Base-by-base conservation (phyloP, 164 flowering plant genomes). In the Berberis vulgaris region DNA sequence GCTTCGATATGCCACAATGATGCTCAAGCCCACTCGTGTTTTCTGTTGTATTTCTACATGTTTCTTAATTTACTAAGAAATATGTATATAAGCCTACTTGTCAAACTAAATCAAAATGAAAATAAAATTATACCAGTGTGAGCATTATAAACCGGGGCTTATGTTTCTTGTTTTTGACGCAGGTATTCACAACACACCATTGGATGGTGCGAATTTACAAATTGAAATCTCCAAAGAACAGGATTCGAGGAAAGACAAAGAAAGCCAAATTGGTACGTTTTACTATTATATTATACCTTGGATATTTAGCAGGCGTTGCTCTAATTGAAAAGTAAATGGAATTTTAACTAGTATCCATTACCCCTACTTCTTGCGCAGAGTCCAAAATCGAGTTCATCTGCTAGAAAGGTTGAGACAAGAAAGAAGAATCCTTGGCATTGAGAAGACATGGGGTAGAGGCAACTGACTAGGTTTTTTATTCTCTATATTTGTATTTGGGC, bases 191-290 rank as follows among this genome's bases (percentile, higher is more conserved):
- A 26, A 26, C 26, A 69, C 99, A 95, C 72, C 99, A 95, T 68
- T 95, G 99, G 99, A 95, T 95, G 99, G 96, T 95, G 64, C 84
- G 97, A 57, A 76, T 95, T 41, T 95, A 87, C 82, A 95, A 95
- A 68, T 73, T 95, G 67, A 95, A 91, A 64, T 80, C 96, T 72
- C 87, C 71, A 49, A 91, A 72, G 86, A 95, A 95, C 77, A 84
- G 99, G 77, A 76, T 89, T 59, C 74, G 94, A 1, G 96, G 91
- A 62, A 91, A 84, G 82, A 65, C 78, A 49, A 91, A 86, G 86
- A 95, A 84, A 71, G 69, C 84, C 7, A 91, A 89, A 85, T 69
- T 82, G 78, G 98, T 94, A 83, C 7, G 85, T 61, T 11, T 6
- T 4, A 40, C 7, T 40, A 2, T 10, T 1, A 10, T 3, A 6